phyloP scores from a whole-genome alignment of 108 stramenopile species.

The Nitzschia sp. region DNA sequence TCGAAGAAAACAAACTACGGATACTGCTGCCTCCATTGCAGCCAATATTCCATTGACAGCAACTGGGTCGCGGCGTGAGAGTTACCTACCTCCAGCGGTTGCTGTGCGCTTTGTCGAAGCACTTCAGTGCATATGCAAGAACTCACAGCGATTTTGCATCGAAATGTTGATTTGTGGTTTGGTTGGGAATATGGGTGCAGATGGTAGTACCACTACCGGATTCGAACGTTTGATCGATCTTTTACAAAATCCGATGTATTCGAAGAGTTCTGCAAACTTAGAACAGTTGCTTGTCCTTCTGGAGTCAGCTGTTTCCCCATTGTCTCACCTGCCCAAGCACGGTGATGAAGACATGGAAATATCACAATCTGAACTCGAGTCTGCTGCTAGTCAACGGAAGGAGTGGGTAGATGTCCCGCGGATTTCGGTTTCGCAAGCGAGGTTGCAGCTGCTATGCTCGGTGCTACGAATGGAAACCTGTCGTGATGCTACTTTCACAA shows the following conservation, averaged over 20 bases:
- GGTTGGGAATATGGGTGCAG: not conserved
- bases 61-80: conserved; percentile 41
- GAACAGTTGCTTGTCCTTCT: conserved; percentile 76
- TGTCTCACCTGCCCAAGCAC: conserved; percentile 67
- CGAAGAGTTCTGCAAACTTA: conserved; percentile 70
- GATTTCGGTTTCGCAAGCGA: conserved; percentile 53
- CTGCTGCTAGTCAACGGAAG: conserved; percentile 53
- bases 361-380: conserved; percentile 50
- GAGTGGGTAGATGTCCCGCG: conserved; percentile 77
- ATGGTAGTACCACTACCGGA: conserved; percentile 24
- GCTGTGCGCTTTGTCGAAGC: conserved; percentile 71
- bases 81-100: conserved; percentile 70
- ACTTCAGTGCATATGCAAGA: conserved; percentile 54
- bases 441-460: conserved; percentile 71
- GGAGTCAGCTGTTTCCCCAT: conserved; percentile 70
- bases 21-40: conserved; percentile 66
- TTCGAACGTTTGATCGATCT: conserved; percentile 72
- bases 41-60: conserved; percentile 71
- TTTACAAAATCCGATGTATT: conserved; percentile 56
- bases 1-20: conserved; percentile 45
- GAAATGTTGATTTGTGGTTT: conserved; percentile 43
- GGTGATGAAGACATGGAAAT: conserved; percentile 53
- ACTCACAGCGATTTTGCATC: conserved; percentile 59
- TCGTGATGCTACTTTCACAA: conserved; percentile 70
- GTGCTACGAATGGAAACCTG: conserved; percentile 74